Percentiles rank a stretch among this genome's conserved stretches.
phyloP scores from a whole-genome alignment of 257 asterid species.

The Solanum pimpinellifolium region DNA sequence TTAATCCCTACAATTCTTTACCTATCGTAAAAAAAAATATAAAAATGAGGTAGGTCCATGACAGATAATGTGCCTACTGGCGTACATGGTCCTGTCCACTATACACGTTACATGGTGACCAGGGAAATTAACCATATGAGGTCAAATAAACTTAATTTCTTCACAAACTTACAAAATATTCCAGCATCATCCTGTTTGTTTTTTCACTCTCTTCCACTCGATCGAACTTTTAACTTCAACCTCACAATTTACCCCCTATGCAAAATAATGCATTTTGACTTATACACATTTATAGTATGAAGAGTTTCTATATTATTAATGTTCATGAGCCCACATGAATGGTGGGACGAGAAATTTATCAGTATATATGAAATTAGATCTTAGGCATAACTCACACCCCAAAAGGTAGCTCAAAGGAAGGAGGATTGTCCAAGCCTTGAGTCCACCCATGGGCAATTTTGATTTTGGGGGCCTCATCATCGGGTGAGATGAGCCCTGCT shows the following conservation, averaged over 20 bases:
- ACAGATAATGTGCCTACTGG: background rate
- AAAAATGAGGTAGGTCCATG: background rate
- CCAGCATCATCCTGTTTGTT: constrained; percentile 1
- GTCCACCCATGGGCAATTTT: too few relatives aligned
- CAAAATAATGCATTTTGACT: background rate
- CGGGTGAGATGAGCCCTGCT: too few relatives aligned
- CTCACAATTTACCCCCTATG: constrained; percentile 31
- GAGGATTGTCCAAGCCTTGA: too few relatives aligned
- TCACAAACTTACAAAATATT: constrained; percentile 17
- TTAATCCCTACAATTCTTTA: background rate
- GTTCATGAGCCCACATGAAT: background rate
- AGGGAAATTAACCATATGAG: background rate
- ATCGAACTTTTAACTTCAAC: constrained; percentile 22
- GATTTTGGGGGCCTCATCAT: too few relatives aligned
- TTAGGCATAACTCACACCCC: too few relatives aligned
- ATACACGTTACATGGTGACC: background rate
- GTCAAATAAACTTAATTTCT: background rate
- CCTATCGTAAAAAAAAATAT: background rate
- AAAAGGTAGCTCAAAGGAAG: too few relatives aligned
- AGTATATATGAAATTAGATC: too few relatives aligned
- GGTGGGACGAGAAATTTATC: background rate
- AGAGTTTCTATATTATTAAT: background rate
- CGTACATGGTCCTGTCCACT: background rate
- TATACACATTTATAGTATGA: background rate
- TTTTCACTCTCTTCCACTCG: constrained; percentile 24